phyloP scores from a whole-genome alignment of 2,329 filamentous ascomycete genomes.

The Phyllosticta ampelicida region DNA sequence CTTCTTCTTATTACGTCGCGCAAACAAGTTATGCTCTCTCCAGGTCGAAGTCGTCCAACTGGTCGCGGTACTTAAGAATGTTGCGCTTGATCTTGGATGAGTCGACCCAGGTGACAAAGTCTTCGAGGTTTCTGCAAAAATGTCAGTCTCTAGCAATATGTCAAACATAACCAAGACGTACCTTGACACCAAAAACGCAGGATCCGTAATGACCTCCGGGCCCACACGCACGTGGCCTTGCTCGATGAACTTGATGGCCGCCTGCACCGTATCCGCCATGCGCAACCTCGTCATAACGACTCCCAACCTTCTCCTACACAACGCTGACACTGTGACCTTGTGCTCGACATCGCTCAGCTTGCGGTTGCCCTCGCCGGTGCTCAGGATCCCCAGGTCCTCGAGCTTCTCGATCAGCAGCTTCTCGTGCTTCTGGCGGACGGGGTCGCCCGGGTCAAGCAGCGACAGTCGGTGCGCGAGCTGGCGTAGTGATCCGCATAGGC shows the following conservation, averaged over 20 bases:
- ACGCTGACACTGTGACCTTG: conserved; percentile 77
- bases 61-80: conserved; percentile 88
- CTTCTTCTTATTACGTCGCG: background rate
- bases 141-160: background rate
- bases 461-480: conserved; percentile 84
- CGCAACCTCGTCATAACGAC: conserved; percentile 83
- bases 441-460: conserved; percentile 66
- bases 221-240: conserved; percentile 89
- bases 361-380: conserved; percentile 50
- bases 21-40: conserved; percentile 5
- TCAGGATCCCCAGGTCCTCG: conserved; percentile 80
- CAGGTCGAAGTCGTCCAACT: conserved; percentile 91
- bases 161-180: conserved; percentile 12
- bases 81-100: conserved; percentile 95
- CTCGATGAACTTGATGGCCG: conserved; percentile 74
- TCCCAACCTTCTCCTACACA: conserved; percentile 71
- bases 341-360: conserved; percentile 64
- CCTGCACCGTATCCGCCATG: conserved; percentile 86
- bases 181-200: conserved; percentile 74
- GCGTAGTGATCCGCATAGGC: conserved; percentile 53
- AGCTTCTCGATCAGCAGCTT: conserved; percentile 82
- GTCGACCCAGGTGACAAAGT: conserved; percentile 93
- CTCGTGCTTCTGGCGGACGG: conserved; percentile 74
- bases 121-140: conserved; percentile 63
- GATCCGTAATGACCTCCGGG: conserved; percentile 80